Percentiles rank a stretch among this genome's conserved stretches.
These are phyloP conservation scores for Suillus spraguei DNA, from an alignment of 768 basidiomycete species.

Conservation along the genomic window DNA sequence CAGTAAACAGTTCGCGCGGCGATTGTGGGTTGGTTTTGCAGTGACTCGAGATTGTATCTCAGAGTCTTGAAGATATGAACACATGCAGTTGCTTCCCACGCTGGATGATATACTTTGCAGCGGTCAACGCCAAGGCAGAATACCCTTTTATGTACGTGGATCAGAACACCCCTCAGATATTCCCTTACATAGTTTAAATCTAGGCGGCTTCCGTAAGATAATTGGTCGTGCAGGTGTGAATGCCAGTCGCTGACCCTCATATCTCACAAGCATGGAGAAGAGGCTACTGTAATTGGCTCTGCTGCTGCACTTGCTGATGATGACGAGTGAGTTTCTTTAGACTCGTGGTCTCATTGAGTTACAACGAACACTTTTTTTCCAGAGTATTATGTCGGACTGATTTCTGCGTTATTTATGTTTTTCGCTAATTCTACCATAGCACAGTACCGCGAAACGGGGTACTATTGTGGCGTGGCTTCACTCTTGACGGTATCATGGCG, in stretches of 20 bases:
- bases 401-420: background rate
- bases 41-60: conserved; percentile 4
- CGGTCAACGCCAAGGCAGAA: conserved; percentile 91
- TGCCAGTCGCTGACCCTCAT: conserved; percentile 8
- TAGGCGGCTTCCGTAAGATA: conserved; percentile 82
- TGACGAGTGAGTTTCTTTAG: conserved; percentile 72
- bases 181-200: background rate
- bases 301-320: conserved; percentile 81
- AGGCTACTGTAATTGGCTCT: conserved; percentile 87
- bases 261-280: conserved; percentile 74
- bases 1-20: conserved; percentile 65
- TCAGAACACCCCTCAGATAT: conserved; percentile 1
- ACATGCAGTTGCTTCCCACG: conserved; percentile 79
- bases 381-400: conserved; percentile 69
- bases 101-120: conserved; percentile 90
- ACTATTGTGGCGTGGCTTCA: conserved; percentile 87
- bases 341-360: background rate
- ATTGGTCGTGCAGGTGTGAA: conserved; percentile 7
- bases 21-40: conserved; percentile 44
- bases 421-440: conserved; percentile 41
- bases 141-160: conserved; percentile 79
- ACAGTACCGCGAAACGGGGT: conserved; percentile 94
- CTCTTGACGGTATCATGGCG: conserved; percentile 79
- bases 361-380: conserved; percentile 11
- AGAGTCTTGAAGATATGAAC: conserved; percentile 55